Evolutionary conservation across 2,329 filamentous ascomycete species (phyloP), one percentile per base, ranked within the genome.

Genomic region (Kalmusia sp.): DNA sequence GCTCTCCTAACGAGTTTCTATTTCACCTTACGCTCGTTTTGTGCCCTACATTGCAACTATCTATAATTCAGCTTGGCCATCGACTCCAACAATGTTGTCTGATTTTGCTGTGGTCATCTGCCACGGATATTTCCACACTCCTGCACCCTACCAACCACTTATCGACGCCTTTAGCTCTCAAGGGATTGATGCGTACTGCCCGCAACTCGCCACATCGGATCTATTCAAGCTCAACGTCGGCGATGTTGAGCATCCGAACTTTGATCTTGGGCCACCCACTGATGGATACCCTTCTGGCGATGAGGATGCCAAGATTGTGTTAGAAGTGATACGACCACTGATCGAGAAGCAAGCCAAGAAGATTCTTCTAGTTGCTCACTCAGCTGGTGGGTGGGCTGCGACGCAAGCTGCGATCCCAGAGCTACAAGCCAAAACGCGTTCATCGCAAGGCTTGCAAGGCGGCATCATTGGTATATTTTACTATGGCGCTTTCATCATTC

Each of bases 171-270:
- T 72, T 6, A 61, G 51, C 37, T 43, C 54, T 2, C 55, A 52
- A 2, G 63, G 65, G 1, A 68, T 73, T 11, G 67, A 72, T 24
- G 51, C 68, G 1, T 65, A 70, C 55, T 75, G 70, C 17, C 71
- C 72, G 14, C 71, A 75, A 30, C 61, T 71, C 6, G 67, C 71
- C 1, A 72, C 68, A 3, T 57, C 68, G 8, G 71, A 75, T 46
- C 45, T 67, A 8, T 41, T 54, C 24, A 59, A 57, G 30, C 51
- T 59, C 12, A 56, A 59, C 37, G 51, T 54, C 33, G 54, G 54
- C 39, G 40, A 57, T 48, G 24, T 54, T 35, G 39, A 14, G 25
- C 21, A 17, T 43, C 54, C 50, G 15, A 47, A 53, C 28, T 56
- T 49, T 24, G 6, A 67, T 43, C 62, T 58, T 7, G 61, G 45